Conservation (phyloP, 2,329 filamentous ascomycete genomes). For the Hortaea werneckii region DNA sequence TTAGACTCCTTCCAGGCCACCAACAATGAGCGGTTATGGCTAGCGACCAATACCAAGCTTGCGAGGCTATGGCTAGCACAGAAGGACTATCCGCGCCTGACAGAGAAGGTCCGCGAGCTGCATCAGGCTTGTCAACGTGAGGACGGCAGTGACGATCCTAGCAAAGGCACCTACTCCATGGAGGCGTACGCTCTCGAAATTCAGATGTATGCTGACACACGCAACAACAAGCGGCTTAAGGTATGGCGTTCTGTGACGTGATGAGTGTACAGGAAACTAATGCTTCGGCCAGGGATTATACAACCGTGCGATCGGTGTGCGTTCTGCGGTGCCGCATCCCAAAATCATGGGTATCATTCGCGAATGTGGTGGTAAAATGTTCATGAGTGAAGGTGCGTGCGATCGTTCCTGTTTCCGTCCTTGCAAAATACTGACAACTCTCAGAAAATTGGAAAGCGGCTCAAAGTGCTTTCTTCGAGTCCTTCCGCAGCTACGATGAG, state of each 20-base stretch:
- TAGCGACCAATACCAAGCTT: constrained; percentile 97
- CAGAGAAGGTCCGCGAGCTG: constrained; percentile 75
- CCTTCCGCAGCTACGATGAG: constrained; percentile 97
- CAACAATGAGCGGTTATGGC: constrained; percentile 92
- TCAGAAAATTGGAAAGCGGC: constrained; percentile 94
- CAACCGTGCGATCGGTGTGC: constrained; percentile 79
- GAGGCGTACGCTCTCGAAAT: constrained; percentile 97
- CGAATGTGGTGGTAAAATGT: constrained; percentile 98
- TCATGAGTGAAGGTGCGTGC: constrained; percentile 74
- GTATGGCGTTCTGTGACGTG: constrained; percentile 21
- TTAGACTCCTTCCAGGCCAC: constrained; percentile 92
- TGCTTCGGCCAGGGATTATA: constrained; percentile 53
- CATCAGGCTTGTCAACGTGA: constrained; percentile 80
- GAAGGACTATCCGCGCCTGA: constrained; percentile 72
- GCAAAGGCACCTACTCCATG: constrained; percentile 90
- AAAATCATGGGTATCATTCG: constrained; percentile 99
- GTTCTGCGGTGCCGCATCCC: constrained; percentile 94
- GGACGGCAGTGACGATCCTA: constrained; percentile 82
- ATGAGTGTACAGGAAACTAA: background rate
- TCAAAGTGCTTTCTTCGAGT: constrained; percentile 96
- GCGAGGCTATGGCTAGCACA: constrained; percentile 83
- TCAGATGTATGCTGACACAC: constrained; percentile 94
- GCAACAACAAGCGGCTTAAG: constrained; percentile 96
- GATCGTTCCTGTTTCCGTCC: constrained; percentile 1
- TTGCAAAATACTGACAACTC: constrained; percentile 10